Evolutionary conservation across 164 flowering plant species (phyloP), one percentile per base, ranked within the genome.

Genomic region (Dillenia turbinata): DNA sequence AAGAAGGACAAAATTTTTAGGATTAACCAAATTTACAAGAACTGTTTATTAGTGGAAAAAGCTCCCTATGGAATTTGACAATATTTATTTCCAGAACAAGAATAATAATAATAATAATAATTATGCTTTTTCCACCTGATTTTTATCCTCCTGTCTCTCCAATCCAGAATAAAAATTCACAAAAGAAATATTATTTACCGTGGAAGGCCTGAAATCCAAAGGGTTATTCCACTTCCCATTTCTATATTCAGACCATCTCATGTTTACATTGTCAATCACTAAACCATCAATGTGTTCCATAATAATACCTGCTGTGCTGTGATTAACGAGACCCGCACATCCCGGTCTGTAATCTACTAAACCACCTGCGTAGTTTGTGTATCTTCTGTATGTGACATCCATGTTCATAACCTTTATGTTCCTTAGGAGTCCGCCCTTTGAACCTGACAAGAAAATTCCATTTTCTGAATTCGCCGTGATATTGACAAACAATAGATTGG

Each of bases 311-410:
- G 97, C 97, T 5, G 66, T 63, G 60, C 79, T 78, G 70, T 81
- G 95, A 44, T 86, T 82, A 19, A 94, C 94, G n/a, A 94, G 85
- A n/a, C 88, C 99, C 58, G 58, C 71, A 73, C 99, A 94, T 44
- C 97, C 97, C 2, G 97, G 97, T 69, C 97, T 79, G 61, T 91
- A 89, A 70, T 92, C 97, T 14, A 85, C 82, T 65, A 88, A 64
- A 44, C 94, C 97, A 9, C 71, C 94, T 0, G 24, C 10, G 59
- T 77, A 89, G 33, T 82, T 66, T 12, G 96, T 91, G 90, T 88
- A 81, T 66, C 99, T 86, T 76, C 69, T 79, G 75, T 75, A 90
- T 8, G 82, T 84, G n/a, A 91, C 51, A 45, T 84, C 74, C 77
- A 88, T 73, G 57, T 89, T 88, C 11, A 49, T 66, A 75, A 94